These are phyloP conservation scores for Pestalotiopsis sp. DNA, from an alignment of 2,329 filamentous ascomycete genomes.

Conservation along the genomic window DNA sequence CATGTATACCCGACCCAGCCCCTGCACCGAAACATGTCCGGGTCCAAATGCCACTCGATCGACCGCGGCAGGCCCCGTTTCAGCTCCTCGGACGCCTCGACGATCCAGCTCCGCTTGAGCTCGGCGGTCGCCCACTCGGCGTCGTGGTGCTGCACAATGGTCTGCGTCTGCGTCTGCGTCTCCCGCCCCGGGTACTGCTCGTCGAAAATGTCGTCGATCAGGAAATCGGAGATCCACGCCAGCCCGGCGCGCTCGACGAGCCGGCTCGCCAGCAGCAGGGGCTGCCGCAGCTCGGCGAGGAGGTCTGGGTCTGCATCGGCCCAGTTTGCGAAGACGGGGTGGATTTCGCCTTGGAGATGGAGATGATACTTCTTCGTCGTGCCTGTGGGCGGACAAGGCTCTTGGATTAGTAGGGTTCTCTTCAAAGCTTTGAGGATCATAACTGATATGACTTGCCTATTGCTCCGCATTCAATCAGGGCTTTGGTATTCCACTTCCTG, in stretches of 20 bases:
- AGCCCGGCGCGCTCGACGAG: constrained; percentile 31
- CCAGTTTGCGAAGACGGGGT: constrained; percentile 35
- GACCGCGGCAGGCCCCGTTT: constrained; percentile 20
- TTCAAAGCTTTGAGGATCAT: too few species aligned
- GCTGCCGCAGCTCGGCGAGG: constrained; percentile 29
- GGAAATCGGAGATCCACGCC: constrained; percentile 36
- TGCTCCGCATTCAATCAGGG: constrained; percentile 31
- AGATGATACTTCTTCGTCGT: constrained; percentile 22
- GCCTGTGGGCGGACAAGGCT: constrained; percentile 17
- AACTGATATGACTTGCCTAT: constrained; percentile 24
- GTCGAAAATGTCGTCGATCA: constrained; percentile 33
- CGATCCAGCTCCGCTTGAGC: constrained; percentile 24
- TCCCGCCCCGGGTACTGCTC: constrained; percentile 29
- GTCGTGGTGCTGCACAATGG: constrained; percentile 30
- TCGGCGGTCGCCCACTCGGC: constrained; percentile 25
- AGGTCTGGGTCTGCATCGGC: constrained; percentile 21
- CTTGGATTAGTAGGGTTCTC: not conserved
- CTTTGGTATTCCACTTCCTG: constrained; percentile 31
- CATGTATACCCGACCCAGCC: constrained; percentile 38
- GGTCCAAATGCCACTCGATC: constrained; percentile 35
- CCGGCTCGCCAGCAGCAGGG: constrained; percentile 33
- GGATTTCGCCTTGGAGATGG: constrained; percentile 30
- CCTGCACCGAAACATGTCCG: constrained; percentile 28
- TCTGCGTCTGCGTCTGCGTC: constrained; percentile 17
- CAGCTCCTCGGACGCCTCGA: constrained; percentile 20